phyloP scores from a whole-genome alignment of 2,329 filamentous ascomycete genomes.

The Colletotrichum lupini region DNA sequence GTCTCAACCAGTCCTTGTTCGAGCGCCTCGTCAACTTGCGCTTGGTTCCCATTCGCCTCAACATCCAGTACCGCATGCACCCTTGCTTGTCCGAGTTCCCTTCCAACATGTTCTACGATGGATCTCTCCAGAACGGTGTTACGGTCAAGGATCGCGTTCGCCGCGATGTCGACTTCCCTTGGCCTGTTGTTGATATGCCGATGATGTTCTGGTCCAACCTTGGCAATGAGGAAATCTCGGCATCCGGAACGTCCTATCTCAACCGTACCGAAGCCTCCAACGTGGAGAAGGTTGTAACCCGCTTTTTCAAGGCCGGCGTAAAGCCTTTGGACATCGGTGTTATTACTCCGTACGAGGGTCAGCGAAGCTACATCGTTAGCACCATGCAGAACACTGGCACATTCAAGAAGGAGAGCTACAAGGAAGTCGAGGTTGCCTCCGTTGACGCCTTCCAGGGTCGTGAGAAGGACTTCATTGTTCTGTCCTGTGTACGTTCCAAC shows the following conservation, averaged over 20 bases:
- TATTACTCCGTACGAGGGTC: conserved; percentile 98
- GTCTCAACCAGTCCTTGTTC: conserved; percentile 97
- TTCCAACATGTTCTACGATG: conserved; percentile 99
- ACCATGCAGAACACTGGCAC: conserved; percentile 99
- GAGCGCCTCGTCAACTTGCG: conserved; percentile 95
- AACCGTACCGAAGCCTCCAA: conserved; percentile 98
- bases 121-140: conserved; percentile 95
- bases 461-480: conserved; percentile 98
- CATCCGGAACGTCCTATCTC: conserved; percentile 96
- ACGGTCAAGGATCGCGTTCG: conserved; percentile 89
- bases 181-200: conserved; percentile 91
- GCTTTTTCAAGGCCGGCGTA: conserved; percentile 99
- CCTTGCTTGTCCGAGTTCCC: conserved; percentile 97
- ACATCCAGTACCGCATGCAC: conserved; percentile 99
- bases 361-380: conserved; percentile 97
- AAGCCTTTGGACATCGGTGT: conserved; percentile 94
- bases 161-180: conserved; percentile 96
- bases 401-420: conserved; percentile 98
- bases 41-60: conserved; percentile 89
- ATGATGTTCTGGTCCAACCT: conserved; percentile 99
- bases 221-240: conserved; percentile 97
- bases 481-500: conserved; percentile 98
- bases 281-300: conserved; percentile 97
- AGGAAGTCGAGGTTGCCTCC: conserved; percentile 97
- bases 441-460: conserved; percentile 99